phyloP scores from a whole-genome alignment of 257 asterid genomes.

The Echites panduratus region DNA sequence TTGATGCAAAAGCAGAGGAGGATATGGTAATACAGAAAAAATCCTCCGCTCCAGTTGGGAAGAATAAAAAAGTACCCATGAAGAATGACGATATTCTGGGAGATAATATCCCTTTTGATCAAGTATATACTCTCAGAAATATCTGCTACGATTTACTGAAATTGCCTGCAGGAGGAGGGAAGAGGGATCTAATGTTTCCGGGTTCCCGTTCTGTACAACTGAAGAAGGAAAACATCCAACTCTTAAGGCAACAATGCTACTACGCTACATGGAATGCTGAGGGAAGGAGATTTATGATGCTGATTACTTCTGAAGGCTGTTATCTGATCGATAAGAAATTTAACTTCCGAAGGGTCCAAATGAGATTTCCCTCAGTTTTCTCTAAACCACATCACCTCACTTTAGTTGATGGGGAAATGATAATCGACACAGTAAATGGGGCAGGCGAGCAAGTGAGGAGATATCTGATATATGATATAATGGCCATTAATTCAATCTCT shows the following conservation, averaged over 20 bases:
- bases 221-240: slow-evolving; percentile 70
- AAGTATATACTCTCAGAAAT: slow-evolving; percentile 50
- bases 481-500: slow-evolving; percentile 63
- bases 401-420: slow-evolving; percentile 92
- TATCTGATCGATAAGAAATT: slow-evolving; percentile 74
- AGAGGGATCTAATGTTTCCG: slow-evolving; percentile 51
- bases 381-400: slow-evolving; percentile 67
- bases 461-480: slow-evolving; percentile 81
- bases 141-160: slow-evolving; percentile 61
- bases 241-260: slow-evolving; percentile 69
- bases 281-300: slow-evolving; percentile 92
- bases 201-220: slow-evolving; percentile 87
- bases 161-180: slow-evolving; percentile 66
- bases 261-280: slow-evolving; percentile 95
- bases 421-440: slow-evolving; percentile 64
- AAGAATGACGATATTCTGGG: slow-evolving; percentile 73
- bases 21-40: slow-evolving; percentile 14
- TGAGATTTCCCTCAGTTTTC: slow-evolving; percentile 68
- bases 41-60: slow-evolving; percentile 40
- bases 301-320: slow-evolving; percentile 78
- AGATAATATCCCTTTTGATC: slow-evolving; percentile 62
- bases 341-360: slow-evolving; percentile 76
- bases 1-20: slow-evolving; percentile 62
- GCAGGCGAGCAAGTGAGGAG: slow-evolving; percentile 65
- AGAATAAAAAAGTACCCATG: slow-evolving; percentile 42